These are phyloP conservation scores for Talaromyces sp. DNA, from an alignment of 2,329 filamentous ascomycete genomes.

Conservation along the genomic window DNA sequence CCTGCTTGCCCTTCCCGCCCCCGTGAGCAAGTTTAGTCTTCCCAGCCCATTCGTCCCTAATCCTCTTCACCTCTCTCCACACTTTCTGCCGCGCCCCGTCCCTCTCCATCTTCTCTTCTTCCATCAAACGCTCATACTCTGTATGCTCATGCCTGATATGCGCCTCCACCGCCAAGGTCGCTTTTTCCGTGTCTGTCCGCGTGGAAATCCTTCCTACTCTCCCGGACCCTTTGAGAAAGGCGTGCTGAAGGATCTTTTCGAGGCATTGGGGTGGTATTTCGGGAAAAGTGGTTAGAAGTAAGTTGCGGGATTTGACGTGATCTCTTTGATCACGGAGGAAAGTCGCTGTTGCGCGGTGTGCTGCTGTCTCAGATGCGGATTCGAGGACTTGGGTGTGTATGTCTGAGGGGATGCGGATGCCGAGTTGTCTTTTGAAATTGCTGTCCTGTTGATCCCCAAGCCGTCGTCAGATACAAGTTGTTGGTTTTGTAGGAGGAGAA, in stretches of 20 bases:
- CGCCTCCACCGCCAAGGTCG: slow-evolving; percentile 40
- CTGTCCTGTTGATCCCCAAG: slow-evolving; percentile 18
- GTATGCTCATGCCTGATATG: slow-evolving; percentile 44
- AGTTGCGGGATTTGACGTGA: slow-evolving; percentile 23
- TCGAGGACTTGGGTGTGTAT: slow-evolving; percentile 39
- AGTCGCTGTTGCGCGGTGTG: slow-evolving; percentile 39
- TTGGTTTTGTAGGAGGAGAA: too few relatives aligned
- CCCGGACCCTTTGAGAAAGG: slow-evolving; percentile 41
- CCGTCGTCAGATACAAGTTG: not conserved
- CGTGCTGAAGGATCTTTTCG: slow-evolving; percentile 34
- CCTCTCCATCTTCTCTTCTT: slow-evolving; percentile 23
- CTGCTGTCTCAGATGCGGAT: slow-evolving; percentile 39
- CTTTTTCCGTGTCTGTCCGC: slow-evolving; percentile 34
- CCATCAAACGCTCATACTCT: slow-evolving; percentile 36
- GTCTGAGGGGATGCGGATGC: slow-evolving; percentile 42
- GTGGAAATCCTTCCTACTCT: slow-evolving; percentile 38
- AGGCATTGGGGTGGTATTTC: slow-evolving; percentile 35
- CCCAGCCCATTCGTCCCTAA: slow-evolving; percentile 31
- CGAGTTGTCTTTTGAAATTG: slow-evolving; percentile 30
- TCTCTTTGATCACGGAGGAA: slow-evolving; percentile 35
- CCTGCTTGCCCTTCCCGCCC: not conserved
- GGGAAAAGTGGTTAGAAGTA: slow-evolving; percentile 36
- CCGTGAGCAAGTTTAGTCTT: not conserved
- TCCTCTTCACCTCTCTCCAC: slow-evolving; percentile 27
- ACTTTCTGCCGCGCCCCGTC: slow-evolving; percentile 32